Percentiles rank a stretch among this genome's conserved stretches.
phyloP scores from a whole-genome alignment of 495 filamentous ascomycete species.

The Lichenothelia convexa region DNA sequence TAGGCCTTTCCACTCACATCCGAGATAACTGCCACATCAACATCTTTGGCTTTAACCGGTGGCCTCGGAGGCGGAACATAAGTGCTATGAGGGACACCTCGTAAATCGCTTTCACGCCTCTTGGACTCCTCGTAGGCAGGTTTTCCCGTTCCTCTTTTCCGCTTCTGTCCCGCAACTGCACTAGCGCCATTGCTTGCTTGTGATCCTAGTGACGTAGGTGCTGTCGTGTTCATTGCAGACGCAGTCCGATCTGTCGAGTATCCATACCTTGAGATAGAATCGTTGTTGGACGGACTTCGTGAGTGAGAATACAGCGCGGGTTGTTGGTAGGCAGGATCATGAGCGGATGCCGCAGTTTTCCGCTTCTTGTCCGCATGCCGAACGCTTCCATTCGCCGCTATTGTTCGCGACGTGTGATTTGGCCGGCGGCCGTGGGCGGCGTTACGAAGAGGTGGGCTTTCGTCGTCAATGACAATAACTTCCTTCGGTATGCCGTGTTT shows the following conservation, averaged over 20 bases:
- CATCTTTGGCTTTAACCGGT: constrained; percentile 79
- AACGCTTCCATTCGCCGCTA: constrained; percentile 19
- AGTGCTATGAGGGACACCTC: constrained; percentile 50
- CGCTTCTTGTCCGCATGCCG: constrained; percentile 46
- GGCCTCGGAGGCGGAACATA: constrained; percentile 78
- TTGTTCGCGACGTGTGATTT: constrained; percentile 5
- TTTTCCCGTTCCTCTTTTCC: constrained; percentile 66
- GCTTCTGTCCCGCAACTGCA: constrained; percentile 47
- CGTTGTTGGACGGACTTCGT: constrained; percentile 44
- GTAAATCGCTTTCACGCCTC: constrained; percentile 44
- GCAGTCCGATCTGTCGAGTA: constrained; percentile 82
- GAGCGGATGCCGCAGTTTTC: constrained; percentile 42
- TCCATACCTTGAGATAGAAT: constrained; percentile 48
- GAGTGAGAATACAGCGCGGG: constrained; percentile 50
- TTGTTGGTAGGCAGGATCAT: constrained; percentile 45
- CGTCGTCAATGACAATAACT: constrained; percentile 89
- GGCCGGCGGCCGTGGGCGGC: constrained; percentile 1
- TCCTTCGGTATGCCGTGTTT: constrained; percentile 84
- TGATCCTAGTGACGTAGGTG: constrained; percentile 74
- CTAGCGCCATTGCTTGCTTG: constrained; percentile 32
- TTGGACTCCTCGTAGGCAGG: constrained; percentile 54
- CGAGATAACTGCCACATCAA: constrained; percentile 58
- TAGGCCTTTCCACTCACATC: constrained; percentile 49
- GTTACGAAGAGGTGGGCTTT: constrained; percentile 41
- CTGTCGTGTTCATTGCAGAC: constrained; percentile 60